These are phyloP conservation scores for Pelagomonas calceolata DNA, from an alignment of 108 stramenopile genomes.

Conservation along the genomic window DNA sequence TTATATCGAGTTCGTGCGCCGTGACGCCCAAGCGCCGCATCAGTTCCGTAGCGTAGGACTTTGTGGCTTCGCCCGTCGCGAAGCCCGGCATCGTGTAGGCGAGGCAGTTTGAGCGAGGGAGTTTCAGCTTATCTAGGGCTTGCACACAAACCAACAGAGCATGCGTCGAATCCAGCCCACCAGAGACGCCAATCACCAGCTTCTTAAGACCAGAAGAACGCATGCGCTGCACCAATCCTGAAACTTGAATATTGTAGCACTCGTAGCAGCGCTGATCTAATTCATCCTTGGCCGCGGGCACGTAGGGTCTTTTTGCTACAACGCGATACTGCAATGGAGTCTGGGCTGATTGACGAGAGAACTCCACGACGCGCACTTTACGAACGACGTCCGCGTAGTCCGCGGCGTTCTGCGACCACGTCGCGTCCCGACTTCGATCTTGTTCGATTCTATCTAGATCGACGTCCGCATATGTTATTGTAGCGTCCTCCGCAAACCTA, in stretches of 20 bases:
- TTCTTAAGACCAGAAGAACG: background rate
- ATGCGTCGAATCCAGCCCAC: background rate
- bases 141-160: background rate
- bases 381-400: background rate
- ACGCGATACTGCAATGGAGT: background rate
- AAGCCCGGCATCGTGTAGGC: slow-evolving; percentile 1
- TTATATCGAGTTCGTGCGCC: background rate
- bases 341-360: no score
- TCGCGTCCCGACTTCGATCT: background rate
- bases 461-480: background rate
- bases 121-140: background rate
- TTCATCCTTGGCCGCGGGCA: background rate
- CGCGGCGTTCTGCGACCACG: background rate
- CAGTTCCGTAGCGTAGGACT: background rate
- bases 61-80: background rate
- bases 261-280: background rate
- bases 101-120: background rate
- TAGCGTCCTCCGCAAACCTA: background rate
- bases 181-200: background rate
- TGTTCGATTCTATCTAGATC: background rate
- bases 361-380: background rate
- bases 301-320: background rate
- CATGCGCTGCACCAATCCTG: background rate
- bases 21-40: background rate
- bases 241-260: background rate